Evolutionary conservation across 176 grass and related monocot genomes (phyloP).

Genomic region (Avena atlantica): DNA sequence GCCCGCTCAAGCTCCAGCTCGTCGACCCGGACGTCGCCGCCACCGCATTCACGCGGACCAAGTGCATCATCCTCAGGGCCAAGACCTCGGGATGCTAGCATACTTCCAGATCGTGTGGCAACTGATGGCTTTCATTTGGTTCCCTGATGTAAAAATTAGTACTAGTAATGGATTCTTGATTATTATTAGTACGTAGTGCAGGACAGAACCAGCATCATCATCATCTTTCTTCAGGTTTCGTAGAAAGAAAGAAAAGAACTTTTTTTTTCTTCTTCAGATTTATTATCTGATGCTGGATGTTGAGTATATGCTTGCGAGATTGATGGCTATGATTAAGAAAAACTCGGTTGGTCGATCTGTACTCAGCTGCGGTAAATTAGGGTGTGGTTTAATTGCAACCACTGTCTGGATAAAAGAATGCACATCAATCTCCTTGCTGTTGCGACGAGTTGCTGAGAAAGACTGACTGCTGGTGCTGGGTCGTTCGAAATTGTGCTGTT

Average conservation of each 20-base stretch:
- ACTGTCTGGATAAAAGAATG: background rate
- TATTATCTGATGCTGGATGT: background rate
- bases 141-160: background rate
- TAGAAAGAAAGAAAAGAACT: no score
- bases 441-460: background rate
- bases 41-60: slow-evolving; percentile 57
- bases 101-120: background rate
- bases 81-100: slow-evolving; percentile 55
- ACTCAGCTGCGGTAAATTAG: background rate
- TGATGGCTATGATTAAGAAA: background rate
- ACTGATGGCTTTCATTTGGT: background rate
- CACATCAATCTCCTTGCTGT: background rate
- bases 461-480: background rate
- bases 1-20: slow-evolving; percentile 55
- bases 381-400: background rate
- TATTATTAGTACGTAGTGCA: no score
- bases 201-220: no score
- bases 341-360: background rate
- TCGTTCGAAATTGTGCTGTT: background rate
- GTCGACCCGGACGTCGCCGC: slow-evolving; percentile 57
- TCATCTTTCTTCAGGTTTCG: no score
- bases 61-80: slow-evolving; percentile 58
- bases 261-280: no score
- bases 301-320: background rate
- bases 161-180: background rate